Percentiles rank a stretch among this genome's conserved stretches.
Conservation (phyloP, 208 protist genomes). For the Crithidia acanthocephali region DNA sequence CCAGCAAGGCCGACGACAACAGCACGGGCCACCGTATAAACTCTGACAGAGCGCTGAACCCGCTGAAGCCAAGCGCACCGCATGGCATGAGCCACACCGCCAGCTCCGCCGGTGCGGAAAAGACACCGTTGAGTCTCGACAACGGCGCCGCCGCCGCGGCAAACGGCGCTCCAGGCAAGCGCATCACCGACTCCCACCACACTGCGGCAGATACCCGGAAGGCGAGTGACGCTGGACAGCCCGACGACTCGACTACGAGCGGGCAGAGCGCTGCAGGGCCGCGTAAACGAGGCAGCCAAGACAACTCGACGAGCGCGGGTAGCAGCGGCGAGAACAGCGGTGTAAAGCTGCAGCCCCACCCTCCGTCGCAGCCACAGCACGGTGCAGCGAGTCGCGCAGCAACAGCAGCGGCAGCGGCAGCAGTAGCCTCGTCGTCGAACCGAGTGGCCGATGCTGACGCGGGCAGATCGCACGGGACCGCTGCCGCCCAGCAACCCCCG, state of each 20-base stretch:
- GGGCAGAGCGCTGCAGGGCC: neutral
- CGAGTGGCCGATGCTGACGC: neutral
- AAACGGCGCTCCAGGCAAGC: neutral
- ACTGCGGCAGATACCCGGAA: too few species aligned
- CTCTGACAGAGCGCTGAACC: neutral
- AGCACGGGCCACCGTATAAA: neutral
- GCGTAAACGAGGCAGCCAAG: neutral
- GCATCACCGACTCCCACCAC: neutral
- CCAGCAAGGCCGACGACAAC: slow-evolving; percentile 4
- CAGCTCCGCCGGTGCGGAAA: slow-evolving; percentile 2
- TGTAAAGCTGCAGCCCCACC: neutral
- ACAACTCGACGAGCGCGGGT: neutral
- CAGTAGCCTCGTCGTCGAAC: neutral
- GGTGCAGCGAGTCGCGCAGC: neutral
- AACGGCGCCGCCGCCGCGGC: neutral
- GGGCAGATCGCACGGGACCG: neutral
- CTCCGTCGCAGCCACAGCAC: neutral
- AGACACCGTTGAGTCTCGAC: neutral
- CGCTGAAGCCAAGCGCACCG: neutral
- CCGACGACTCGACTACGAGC: too few species aligned
- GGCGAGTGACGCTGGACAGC: too few species aligned
- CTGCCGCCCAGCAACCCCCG: neutral
- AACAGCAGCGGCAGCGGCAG: neutral
- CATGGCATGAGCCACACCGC: slow-evolving; percentile 5
- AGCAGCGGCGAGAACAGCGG: neutral